phyloP scores from a whole-genome alignment of 768 basidiomycete species.

The Amylocystis lapponica region DNA sequence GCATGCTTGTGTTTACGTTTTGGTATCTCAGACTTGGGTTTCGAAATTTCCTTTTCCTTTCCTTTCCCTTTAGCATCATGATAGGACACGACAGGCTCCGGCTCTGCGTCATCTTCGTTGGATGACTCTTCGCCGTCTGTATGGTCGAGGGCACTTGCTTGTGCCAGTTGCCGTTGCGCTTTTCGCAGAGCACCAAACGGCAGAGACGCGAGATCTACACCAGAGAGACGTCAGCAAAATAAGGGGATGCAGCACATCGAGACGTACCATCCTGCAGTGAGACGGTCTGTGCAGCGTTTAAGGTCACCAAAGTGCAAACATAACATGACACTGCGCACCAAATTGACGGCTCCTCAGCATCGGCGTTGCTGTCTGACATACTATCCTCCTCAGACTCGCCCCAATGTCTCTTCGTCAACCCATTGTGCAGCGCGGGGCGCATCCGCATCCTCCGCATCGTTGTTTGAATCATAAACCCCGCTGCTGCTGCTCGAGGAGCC shows the following conservation, averaged over 20 bases:
- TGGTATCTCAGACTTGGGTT: constrained; percentile 39
- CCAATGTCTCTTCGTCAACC: constrained; percentile 44
- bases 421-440: constrained; percentile 57
- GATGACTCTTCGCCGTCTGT: constrained; percentile 10
- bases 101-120: constrained; percentile 15
- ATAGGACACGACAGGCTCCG: constrained; percentile 8
- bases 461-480: not conserved
- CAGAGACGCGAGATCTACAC: constrained; percentile 19
- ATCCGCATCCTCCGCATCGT: constrained; percentile 28
- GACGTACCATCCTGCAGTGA: constrained; percentile 6
- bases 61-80: constrained; percentile 8
- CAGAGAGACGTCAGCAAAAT: too few relatives aligned
- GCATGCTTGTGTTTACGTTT: constrained; percentile 82
- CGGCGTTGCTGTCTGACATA: not conserved
- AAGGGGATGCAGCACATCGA: not conserved
- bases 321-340: constrained; percentile 4
- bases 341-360: constrained; percentile 5
- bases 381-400: constrained; percentile 10
- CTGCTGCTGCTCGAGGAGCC: not conserved
- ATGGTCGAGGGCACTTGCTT: constrained; percentile 8
- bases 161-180: constrained; percentile 18
- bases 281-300: not conserved
- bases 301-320: not conserved
- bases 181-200: constrained; percentile 23
- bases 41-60: constrained; percentile 35